A percentile compares a stretch with the other conserved stretches of the same genome.
Evolutionary conservation across 352 stramenopile genomes (phyloP).

Genomic region (Phytophthora sp.): DNA sequence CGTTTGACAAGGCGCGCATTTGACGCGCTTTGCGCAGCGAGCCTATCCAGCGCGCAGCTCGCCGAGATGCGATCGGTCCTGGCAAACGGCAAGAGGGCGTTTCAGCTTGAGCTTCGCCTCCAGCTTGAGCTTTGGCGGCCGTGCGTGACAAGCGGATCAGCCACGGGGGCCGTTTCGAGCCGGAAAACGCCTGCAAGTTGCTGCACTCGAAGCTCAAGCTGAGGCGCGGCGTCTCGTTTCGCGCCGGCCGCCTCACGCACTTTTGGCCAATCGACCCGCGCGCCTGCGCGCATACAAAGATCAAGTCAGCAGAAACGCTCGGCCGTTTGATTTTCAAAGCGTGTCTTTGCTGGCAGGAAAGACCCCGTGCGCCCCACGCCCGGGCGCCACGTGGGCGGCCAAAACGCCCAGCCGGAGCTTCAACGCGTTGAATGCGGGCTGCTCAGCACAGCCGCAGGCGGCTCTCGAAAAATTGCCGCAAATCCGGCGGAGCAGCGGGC

Average conservation of each 20-base stretch:
- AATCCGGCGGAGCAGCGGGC: slow-evolving; percentile 2
- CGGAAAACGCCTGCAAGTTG: background rate
- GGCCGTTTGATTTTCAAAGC: slow-evolving; percentile 6
- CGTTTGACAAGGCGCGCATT: no score
- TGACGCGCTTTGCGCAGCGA: no score
- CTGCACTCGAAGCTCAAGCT: background rate
- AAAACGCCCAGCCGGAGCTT: slow-evolving; percentile 14
- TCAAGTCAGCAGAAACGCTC: background rate
- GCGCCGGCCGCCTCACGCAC: background rate
- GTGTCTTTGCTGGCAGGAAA: slow-evolving; percentile 15
- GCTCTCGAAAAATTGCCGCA: slow-evolving; percentile 3
- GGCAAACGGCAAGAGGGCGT: no score
- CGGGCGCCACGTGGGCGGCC: slow-evolving; percentile 9
- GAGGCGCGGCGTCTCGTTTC: no score
- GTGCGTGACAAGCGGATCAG: no score
- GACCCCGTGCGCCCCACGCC: background rate
- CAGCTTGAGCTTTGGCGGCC: no score
- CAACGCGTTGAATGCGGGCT: slow-evolving; percentile 4
- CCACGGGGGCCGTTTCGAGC: no score
- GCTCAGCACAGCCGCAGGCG: background rate
- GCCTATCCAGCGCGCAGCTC: no score
- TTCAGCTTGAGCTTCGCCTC: no score
- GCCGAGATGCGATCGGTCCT: no score
- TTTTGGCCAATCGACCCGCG: background rate
- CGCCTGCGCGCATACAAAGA: background rate